Evolutionary conservation across 2,329 filamentous ascomycete genomes (phyloP).

Genomic region (Ilyonectria mors-panacis): DNA sequence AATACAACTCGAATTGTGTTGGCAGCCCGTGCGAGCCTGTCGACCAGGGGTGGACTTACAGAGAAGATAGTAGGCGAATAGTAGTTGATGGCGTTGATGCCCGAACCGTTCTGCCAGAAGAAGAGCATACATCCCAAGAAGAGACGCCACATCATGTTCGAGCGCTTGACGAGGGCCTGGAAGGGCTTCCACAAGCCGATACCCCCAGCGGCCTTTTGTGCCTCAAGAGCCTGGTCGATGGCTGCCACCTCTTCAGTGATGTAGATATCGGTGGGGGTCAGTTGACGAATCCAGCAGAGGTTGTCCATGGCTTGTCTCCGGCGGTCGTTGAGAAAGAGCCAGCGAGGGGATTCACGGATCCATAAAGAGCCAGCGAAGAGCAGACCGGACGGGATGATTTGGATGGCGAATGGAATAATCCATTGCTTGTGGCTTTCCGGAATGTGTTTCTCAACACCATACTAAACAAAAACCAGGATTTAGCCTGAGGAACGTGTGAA

Average conservation of each 20-base stretch:
- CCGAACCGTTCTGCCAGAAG: constrained; percentile 77
- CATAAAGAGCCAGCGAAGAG: constrained; percentile 64
- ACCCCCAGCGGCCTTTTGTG: constrained; percentile 73
- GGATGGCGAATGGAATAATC: constrained; percentile 67
- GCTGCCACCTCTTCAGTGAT: constrained; percentile 41
- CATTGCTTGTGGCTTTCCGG: constrained; percentile 51
- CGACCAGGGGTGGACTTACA: constrained; percentile 12
- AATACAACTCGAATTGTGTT: background rate
- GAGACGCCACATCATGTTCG: constrained; percentile 71
- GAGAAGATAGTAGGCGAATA: constrained; percentile 44
- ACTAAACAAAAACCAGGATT: constrained; percentile 3
- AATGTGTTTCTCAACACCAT: constrained; percentile 41
- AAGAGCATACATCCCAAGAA: constrained; percentile 76
- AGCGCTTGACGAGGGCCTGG: constrained; percentile 34
- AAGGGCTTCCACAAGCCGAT: constrained; percentile 56
- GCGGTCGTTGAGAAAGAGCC: constrained; percentile 69
- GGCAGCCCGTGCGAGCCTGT: background rate
- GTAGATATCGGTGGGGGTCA: constrained; percentile 63
- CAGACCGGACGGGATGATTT: constrained; percentile 68
- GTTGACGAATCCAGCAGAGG: constrained; percentile 69
- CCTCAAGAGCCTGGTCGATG: constrained; percentile 55
- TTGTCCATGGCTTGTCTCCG: constrained; percentile 66
- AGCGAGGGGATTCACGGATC: constrained; percentile 71
- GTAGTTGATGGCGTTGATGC: constrained; percentile 52
- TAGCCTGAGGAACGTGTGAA: background rate